Percentiles rank a stretch among this genome's conserved stretches.
These are phyloP conservation scores for Heliosperma pusillum DNA, from an alignment of 148 eudicot species.

Conservation along the genomic window DNA sequence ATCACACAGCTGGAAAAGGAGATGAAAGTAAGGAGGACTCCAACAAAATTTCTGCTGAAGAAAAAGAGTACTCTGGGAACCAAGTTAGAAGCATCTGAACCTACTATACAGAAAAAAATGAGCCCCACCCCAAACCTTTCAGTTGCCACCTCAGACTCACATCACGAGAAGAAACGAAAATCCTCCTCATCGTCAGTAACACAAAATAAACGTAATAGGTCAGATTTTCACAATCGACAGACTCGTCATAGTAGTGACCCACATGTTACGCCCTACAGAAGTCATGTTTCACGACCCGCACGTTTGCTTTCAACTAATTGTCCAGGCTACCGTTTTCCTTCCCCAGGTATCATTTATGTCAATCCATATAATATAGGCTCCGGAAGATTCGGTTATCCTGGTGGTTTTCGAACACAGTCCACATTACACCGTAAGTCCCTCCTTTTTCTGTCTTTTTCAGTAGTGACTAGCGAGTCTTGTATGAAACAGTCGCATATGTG, in stretches of 20 bases:
- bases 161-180: background rate
- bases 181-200: background rate
- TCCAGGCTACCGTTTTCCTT: background rate
- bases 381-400: background rate
- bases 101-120: background rate
- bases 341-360: background rate
- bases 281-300: background rate
- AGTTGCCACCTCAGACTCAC: background rate
- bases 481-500: background rate
- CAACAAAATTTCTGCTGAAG: background rate
- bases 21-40: slow-evolving; percentile 2
- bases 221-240: background rate
- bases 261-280: background rate
- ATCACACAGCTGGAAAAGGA: slow-evolving; percentile 10
- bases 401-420: background rate
- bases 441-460: too few species aligned
- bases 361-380: background rate
- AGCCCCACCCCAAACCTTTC: background rate
- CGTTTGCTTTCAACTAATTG: background rate
- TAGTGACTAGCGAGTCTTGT: background rate
- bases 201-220: background rate
- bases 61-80: background rate
- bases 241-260: background rate
- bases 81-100: background rate
- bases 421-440: background rate